phyloP scores from a whole-genome alignment of 805 yeast genomes.

The Myxozyma monticola region DNA sequence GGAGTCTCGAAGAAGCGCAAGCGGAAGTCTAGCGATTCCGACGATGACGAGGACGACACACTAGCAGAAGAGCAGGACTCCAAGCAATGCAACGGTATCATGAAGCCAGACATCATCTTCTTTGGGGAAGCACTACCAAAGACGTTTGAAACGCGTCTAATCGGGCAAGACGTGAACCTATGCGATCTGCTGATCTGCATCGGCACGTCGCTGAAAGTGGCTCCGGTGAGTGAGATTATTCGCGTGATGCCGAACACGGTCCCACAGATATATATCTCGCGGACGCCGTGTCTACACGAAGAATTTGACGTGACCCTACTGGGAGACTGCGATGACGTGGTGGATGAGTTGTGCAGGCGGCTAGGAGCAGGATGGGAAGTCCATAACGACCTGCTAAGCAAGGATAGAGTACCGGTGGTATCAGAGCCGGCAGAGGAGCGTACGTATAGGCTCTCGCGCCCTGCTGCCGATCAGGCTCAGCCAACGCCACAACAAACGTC shows the following conservation, averaged over 20 bases:
- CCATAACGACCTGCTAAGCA: conserved; percentile 25
- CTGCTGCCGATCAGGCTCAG: too few species aligned
- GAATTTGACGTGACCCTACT: conserved; percentile 76
- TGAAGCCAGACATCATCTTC: conserved; percentile 91
- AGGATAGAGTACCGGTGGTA: too few species aligned
- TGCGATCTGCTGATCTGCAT: conserved; percentile 83
- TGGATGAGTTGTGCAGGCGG: conserved; percentile 58
- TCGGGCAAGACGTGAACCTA: conserved; percentile 57
- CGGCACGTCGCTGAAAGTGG: conserved; percentile 89
- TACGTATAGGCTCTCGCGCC: too few species aligned
- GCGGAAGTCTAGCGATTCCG: conserved; percentile 37
- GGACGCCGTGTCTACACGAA: conserved; percentile 70
- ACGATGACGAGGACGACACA: conserved; percentile 36
- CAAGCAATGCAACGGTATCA: conserved; percentile 57
- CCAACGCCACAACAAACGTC: too few species aligned
- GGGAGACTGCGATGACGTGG: conserved; percentile 80
- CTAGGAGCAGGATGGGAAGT: conserved; percentile 60
- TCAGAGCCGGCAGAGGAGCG: too few species aligned
- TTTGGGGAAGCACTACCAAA: conserved; percentile 83
- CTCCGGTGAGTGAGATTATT: conserved; percentile 89
- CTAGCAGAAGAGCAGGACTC: conserved; percentile 34
- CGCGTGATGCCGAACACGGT: conserved; percentile 66
- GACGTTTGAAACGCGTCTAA: conserved; percentile 56
- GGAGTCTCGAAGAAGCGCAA: conserved; percentile 35
- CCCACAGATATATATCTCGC: conserved; percentile 80